Conservation (phyloP, 148 eudicot species). For the Rhododendron vialii region DNA sequence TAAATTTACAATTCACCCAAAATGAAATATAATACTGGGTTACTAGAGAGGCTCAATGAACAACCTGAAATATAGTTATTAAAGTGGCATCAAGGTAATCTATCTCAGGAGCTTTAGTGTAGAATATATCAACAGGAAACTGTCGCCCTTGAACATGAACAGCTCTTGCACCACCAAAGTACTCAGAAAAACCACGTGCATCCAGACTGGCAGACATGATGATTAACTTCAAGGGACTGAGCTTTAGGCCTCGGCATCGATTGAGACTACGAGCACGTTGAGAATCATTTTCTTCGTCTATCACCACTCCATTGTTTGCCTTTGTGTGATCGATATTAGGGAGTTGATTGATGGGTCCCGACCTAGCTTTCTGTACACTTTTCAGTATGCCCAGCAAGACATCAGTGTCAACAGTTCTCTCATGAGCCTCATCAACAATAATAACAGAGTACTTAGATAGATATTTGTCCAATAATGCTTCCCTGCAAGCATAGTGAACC, state of each 20-base stretch:
- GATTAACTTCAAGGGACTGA: conserved; percentile 68
- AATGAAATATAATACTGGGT: neutral
- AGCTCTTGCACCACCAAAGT: conserved; percentile 82
- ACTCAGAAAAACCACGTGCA: conserved; percentile 79
- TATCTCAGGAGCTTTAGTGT: conserved; percentile 65
- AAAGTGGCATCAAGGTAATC: conserved; percentile 87
- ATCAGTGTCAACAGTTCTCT: conserved; percentile 97
- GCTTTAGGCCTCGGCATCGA: conserved; percentile 35
- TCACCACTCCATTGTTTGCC: conserved; percentile 20
- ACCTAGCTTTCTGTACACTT: conserved; percentile 70
- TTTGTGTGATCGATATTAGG: conserved; percentile 23
- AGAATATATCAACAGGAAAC: conserved; percentile 82
- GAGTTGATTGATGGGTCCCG: conserved; percentile 24
- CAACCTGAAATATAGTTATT: conserved; percentile 89
- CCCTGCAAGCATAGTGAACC: conserved; percentile 52
- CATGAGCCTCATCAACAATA: conserved; percentile 95
- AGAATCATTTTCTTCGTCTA: conserved; percentile 33
- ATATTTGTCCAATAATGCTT: conserved; percentile 83
- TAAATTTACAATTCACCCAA: neutral
- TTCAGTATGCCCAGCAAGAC: conserved; percentile 90
- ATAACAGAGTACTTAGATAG: conserved; percentile 85
- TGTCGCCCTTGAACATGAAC: conserved; percentile 93
- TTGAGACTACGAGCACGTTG: conserved; percentile 24
- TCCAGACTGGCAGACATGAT: conserved; percentile 99
- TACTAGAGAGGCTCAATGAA: neutral